Percentiles rank a stretch among this genome's conserved stretches.
These are phyloP conservation scores for Kluyveromyces marxianus DNA, from an alignment of 1,139 yeast genomes.

Conservation along the genomic window DNA sequence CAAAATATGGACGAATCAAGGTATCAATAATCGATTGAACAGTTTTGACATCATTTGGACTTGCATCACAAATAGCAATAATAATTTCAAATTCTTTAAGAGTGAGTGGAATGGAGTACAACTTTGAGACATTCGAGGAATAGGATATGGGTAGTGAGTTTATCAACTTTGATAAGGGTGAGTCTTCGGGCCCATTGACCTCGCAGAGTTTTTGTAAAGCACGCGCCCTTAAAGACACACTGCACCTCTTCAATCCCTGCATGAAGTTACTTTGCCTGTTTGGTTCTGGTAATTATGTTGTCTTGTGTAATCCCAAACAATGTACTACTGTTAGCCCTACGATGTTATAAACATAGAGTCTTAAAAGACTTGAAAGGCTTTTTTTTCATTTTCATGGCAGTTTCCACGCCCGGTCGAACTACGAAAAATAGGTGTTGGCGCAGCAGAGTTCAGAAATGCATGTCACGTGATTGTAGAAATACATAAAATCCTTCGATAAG, in stretches of 20 bases:
- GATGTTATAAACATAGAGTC: too few species aligned
- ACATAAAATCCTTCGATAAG: neutral
- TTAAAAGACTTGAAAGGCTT: neutral
- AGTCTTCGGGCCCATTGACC: constrained; percentile 29
- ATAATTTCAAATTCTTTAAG: constrained; percentile 64
- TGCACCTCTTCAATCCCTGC: constrained; percentile 1
- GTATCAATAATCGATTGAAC: constrained; percentile 43
- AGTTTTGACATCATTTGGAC: constrained; percentile 38
- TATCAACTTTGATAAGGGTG: constrained; percentile 16
- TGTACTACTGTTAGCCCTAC: neutral
- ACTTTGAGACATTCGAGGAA: constrained; percentile 20
- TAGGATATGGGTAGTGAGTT: constrained; percentile 25
- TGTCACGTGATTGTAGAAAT: neutral
- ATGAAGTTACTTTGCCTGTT: neutral
- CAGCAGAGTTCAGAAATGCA: neutral
- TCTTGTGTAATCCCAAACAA: neutral
- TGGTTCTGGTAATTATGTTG: neutral
- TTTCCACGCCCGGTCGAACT: neutral
- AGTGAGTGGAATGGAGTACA: constrained; percentile 38
- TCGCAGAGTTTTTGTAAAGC: constrained; percentile 49
- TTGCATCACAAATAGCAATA: constrained; percentile 51
- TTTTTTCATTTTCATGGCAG: neutral
- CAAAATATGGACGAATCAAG: constrained; percentile 51
- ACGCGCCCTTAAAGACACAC: constrained; percentile 40
- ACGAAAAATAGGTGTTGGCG: neutral